Conservation (phyloP, 2,329 filamentous ascomycete genomes). For the Aspergillus proliferans region DNA sequence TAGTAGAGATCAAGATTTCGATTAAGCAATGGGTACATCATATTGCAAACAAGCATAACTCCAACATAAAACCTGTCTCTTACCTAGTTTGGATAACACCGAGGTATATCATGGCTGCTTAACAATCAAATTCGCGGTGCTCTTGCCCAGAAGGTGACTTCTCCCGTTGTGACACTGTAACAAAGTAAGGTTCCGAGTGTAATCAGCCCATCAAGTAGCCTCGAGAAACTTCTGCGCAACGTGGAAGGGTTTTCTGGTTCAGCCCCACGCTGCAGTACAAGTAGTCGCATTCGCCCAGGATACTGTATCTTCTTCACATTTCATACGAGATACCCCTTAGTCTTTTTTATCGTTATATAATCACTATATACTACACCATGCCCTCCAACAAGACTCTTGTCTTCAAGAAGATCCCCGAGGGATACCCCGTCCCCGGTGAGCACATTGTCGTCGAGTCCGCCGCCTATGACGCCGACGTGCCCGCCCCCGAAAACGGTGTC, state of each 20-base stretch:
- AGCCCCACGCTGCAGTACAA: constrained; percentile 4
- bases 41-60: not conserved
- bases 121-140: constrained; percentile 20
- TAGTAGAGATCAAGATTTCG: too few relatives aligned
- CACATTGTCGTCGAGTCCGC: constrained; percentile 62
- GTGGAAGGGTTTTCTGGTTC: constrained; percentile 6
- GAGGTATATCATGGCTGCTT: constrained; percentile 6
- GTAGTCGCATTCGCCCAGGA: not conserved
- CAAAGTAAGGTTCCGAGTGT: constrained; percentile 4
- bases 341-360: too few relatives aligned
- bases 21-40: not conserved
- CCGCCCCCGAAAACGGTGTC: constrained; percentile 60
- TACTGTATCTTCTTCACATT: not conserved
- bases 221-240: constrained; percentile 22
- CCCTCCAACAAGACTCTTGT: constrained; percentile 65
- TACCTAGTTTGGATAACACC: not conserved
- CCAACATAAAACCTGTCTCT: not conserved
- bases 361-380: constrained; percentile 14
- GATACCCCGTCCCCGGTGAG: constrained; percentile 63
- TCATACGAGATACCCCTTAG: too few relatives aligned
- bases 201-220: not conserved
- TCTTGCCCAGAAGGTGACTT: constrained; percentile 20
- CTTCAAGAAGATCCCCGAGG: constrained; percentile 63
- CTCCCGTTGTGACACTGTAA: constrained; percentile 12
- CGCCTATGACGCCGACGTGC: constrained; percentile 55